Evolutionary conservation across 305 asterid genomes (phyloP), one percentile per base, ranked within the genome.

Genomic region (Solanum chacoense): DNA sequence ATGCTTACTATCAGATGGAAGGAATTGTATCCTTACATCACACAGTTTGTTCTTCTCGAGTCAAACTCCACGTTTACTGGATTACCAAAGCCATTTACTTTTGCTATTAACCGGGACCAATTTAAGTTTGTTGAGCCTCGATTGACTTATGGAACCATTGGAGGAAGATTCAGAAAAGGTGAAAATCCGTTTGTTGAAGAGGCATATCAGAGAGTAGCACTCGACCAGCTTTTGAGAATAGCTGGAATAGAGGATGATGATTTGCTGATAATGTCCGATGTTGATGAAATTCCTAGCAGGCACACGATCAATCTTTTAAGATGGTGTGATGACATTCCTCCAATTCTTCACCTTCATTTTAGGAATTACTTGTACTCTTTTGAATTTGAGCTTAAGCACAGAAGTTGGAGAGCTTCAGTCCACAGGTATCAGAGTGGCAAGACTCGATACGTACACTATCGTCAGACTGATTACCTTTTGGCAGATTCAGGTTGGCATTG

Each of bases 401-500:
- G 88, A 35, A 95, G 98, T 88, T 96, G 98, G 98, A 92, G 98
- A 88, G 96, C 98, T 81, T 96, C 98, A 3, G 90, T 94, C 28
- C 98, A 96, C 74, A 89, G 95, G 89, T 96, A 95, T 72, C 88
- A 85, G 32, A 89, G 26, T 50, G 95, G 93, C 74, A 92, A 90
- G 90, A 96, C 98, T 13, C 89, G 92, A 72, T 96, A 96, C 37
- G 98, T 92, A 22, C 98, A 96, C 88, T 95, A 92, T 38, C 94
- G 98, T 6, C 98, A 92, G 84, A 91, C 96, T 1, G 95, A 96
- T 76, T 89, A 86, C 75, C 93, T 95, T 65, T 86, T 96, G 80
- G 91, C 98, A 0, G 98, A 95, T 88, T 89, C 98, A 1, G 98
- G 98, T 13, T 96, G 98, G 98, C 98, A 95, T 89, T 96, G 98